Conservation (phyloP, 805 yeast species). For the Teunomyces lycoperdinae region DNA sequence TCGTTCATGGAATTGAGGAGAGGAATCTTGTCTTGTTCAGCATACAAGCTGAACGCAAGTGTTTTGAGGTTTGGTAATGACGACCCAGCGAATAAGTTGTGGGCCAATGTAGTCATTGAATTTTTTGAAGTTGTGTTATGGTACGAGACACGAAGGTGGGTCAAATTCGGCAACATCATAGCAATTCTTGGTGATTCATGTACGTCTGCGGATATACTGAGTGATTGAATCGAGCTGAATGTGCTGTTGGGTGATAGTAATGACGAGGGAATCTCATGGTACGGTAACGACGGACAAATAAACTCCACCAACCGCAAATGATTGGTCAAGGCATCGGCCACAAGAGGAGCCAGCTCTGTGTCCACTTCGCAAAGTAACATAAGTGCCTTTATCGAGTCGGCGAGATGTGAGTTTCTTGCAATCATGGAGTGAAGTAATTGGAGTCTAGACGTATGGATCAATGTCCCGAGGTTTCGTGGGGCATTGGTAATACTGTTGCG, state of each 20-base stretch:
- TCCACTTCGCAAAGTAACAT: slow-evolving; percentile 8
- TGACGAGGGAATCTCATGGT: not conserved
- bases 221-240: not conserved
- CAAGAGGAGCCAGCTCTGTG: not conserved
- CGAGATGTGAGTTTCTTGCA: slow-evolving; percentile 9
- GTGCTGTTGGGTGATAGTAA: not conserved
- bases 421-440: slow-evolving; percentile 12
- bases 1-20: slow-evolving; percentile 13
- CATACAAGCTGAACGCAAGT: slow-evolving; percentile 16
- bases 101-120: slow-evolving; percentile 8
- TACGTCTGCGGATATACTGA: slow-evolving; percentile 2
- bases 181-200: not conserved
- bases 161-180: slow-evolving; percentile 9
- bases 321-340: not conserved
- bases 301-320: not conserved
- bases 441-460: slow-evolving; percentile 12
- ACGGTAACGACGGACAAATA: slow-evolving; percentile 2
- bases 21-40: slow-evolving; percentile 11
- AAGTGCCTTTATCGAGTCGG: slow-evolving; percentile 9
- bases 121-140: not conserved
- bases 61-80: slow-evolving; percentile 8
- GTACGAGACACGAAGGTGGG: slow-evolving; percentile 13
- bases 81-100: not conserved
- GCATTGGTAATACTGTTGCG: slow-evolving; percentile 9
- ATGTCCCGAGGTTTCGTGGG: slow-evolving; percentile 18